Conservation (phyloP, 768 basidiomycete species). For the Tylopilus sp. region DNA sequence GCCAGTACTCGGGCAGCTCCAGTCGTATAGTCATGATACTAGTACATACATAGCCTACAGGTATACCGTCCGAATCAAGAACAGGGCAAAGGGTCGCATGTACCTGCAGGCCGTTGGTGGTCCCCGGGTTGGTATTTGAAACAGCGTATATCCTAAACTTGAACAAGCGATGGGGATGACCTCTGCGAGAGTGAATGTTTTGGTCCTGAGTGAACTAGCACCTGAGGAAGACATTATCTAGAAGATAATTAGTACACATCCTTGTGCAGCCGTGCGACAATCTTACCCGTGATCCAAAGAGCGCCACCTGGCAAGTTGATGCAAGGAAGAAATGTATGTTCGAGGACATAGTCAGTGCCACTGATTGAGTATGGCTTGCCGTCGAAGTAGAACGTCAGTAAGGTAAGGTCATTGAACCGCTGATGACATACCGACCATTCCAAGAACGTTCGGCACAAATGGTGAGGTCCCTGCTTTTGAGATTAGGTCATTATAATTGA, state of each 20-base stretch:
- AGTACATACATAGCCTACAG: too few species aligned
- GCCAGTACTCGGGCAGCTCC: too few species aligned
- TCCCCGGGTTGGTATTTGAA: too few species aligned
- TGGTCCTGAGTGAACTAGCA: conserved; percentile 87
- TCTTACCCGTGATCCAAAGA: conserved; percentile 87
- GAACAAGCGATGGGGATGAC: too few species aligned
- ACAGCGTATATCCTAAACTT: too few species aligned
- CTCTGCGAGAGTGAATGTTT: too few species aligned
- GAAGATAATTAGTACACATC: conserved; percentile 2
- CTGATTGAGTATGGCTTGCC: conserved; percentile 78
- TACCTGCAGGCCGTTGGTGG: too few species aligned
- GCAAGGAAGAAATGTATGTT: conserved; percentile 96
- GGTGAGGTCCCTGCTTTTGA: conserved; percentile 83
- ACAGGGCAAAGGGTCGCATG: too few species aligned
- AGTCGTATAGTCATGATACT: too few species aligned
- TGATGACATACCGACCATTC: conserved; percentile 94
- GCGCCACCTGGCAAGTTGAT: conserved; percentile 75
- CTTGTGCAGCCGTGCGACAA: neutral
- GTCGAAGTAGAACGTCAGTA: conserved; percentile 79
- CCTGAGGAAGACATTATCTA: conserved; percentile 88
- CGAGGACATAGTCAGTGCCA: conserved; percentile 84
- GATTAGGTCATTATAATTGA: conserved; percentile 12
- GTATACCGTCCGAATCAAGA: too few species aligned
- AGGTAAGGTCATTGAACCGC: conserved; percentile 87
- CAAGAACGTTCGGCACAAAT: conserved; percentile 93